These are phyloP conservation scores for Leucoagaricus sp. DNA, from an alignment of 1,284 basidiomycete species.

Conservation along the genomic window DNA sequence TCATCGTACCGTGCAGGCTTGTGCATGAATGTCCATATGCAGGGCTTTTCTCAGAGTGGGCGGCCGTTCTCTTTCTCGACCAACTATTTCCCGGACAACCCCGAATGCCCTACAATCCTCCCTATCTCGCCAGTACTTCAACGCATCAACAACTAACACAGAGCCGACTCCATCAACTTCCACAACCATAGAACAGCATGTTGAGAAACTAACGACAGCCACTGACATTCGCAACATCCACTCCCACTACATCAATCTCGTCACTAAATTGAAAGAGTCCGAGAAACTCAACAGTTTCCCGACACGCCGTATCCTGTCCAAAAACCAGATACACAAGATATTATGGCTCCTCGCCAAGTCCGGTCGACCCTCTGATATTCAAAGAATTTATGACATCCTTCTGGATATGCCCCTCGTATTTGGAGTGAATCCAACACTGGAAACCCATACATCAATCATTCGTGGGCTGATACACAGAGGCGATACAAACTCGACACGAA, in stretches of 20 bases:
- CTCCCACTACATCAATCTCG: constrained; percentile 16
- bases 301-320: constrained; percentile 5
- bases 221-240: constrained; percentile 13
- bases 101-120: not conserved
- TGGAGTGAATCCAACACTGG: constrained; percentile 39
- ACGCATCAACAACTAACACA: constrained; percentile 32
- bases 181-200: constrained; percentile 9
- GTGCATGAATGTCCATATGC: constrained; percentile 14
- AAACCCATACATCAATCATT: constrained; percentile 47
- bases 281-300: constrained; percentile 5
- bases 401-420: constrained; percentile 46
- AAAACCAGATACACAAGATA: constrained; percentile 29
- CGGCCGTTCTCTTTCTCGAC: constrained; percentile 2
- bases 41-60: constrained; percentile 11
- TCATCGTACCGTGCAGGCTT: not conserved
- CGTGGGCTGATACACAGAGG: constrained; percentile 44
- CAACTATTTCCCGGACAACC: not conserved
- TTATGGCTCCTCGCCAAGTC: constrained; percentile 49
- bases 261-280: constrained; percentile 16
- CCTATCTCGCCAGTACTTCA: not conserved
- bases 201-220: constrained; percentile 13
- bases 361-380: constrained; percentile 47
- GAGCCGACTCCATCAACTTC: constrained; percentile 15
- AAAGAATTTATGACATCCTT: constrained; percentile 50
- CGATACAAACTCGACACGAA: constrained; percentile 40